Base-by-base conservation (phyloP, 1,284 basidiomycete genomes). In the Trichosporon inkin region DNA sequence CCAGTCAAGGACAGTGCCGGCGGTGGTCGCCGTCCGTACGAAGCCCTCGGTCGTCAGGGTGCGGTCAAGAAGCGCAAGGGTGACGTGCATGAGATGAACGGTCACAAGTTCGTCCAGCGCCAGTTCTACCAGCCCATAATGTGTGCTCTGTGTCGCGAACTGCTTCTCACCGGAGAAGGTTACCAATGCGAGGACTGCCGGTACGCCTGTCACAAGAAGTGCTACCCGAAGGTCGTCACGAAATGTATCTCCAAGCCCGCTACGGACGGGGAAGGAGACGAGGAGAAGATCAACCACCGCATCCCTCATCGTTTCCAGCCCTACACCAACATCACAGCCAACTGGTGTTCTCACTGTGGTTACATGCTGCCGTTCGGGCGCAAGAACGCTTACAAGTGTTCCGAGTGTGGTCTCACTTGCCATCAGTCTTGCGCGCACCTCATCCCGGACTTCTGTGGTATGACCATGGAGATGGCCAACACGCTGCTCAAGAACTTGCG, bases 281-380 rank as follows among this genome's bases (percentile, higher is more conserved):
- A 92, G 78, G 94, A 98, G 80, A 97, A 98, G 81, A 93, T 99
- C 77, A 99, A 99, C 72, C 94, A 99, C 80, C 90, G 96, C 59
- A 99, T 99, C 71, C 96, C 96, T 51, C 96, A 99, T 80, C 89
- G 96, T 22, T 99, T 99, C 81, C 92, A 95, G 72, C 88, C 93
- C 32, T 87, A 98, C 75, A 98, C 94, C 68, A 99, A 97, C 77
- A 88, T 99, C 63, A 91, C 92, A 53, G 91, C 96, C 22, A 98
- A 96, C 75, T 99, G 96, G 96, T 99, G 96, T 79, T 99, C 95
- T 77, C 96, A 99, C 78, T 99, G 96, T 78, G 96, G 96, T 66
- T 93, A 93, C 73, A 97, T 99, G 84, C 85, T 99, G 39, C 93
- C 96, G 54, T 85, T 99, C 55, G 96, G 96, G 57, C 87, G 94